Evolutionary conservation across 2,329 filamentous ascomycete genomes (phyloP), one percentile per base, ranked within the genome.

Genomic region (Myriangium duriaei): DNA sequence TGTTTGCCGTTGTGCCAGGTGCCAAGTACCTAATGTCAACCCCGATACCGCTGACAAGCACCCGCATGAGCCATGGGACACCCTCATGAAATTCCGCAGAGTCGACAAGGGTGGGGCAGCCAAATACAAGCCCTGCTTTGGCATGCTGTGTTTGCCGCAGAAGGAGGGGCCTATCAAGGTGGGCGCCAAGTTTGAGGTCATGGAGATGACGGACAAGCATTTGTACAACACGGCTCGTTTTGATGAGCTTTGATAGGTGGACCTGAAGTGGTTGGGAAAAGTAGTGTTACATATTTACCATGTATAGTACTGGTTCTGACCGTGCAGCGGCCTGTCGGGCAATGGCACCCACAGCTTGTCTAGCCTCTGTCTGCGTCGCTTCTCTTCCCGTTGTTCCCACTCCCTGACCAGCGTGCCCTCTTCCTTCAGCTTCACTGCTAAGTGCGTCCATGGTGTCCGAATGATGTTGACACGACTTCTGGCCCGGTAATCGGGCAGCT

Each of bases 361-460:
- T 51, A 87, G 74, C 47, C 81, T 80, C 45, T 77, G 73, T 53
- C 77, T 77, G 39, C 72, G 68, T 57, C 81, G 71, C 66, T 84
- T 88, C 49, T 76, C 76, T 55, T 84, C 71, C 42, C 78, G 75
- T 53, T 95, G 86, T 41, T 83, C 69, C 53, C 80, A 74, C 55
- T 86, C 72, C 43, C 91, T 74, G 52, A 95, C 77, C 39, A 86
- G 71, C 4, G 91, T 94, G 59, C 81, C 81, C 59, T 96, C 87
- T 57, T 98, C 91, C 65, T 96, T 98, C 55, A 98, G 65, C 11
- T 94, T 59, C 24, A 98, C 63, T 29, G 39, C 76, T 79, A 65
- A 63, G 85, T 81, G 76, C 18, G 88, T 84, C 48, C 76, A 73
- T 1, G 84, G 84, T 47, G 77, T 77, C 40, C 68, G 68, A 58